Base-by-base conservation (phyloP, 805 yeast species). In the Myxozyma mucilagina region DNA sequence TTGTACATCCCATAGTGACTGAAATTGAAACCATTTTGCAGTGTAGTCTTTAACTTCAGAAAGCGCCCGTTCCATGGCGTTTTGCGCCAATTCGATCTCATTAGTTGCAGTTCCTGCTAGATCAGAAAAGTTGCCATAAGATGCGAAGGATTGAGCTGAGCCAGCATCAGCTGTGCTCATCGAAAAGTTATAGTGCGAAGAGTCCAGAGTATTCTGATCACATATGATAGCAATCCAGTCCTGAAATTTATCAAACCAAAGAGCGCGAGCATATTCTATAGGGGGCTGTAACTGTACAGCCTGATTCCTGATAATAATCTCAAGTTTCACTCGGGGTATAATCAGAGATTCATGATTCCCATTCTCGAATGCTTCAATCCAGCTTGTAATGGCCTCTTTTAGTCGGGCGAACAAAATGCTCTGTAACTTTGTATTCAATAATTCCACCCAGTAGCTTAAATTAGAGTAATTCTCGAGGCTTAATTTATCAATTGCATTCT, bases 1-100 rank as follows among this genome's bases (percentile, higher is more conserved):
- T 13, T 79, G 76, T 9, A 86, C 67, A 61, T 82, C 85, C 89
- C 91, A 86, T 4, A 87, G 70, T 0, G 79, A 71, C 68, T 85
- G 87, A 32, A 86, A 75, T 20, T 72, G 73, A 1, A 69, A 67
- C 96, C 96, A 89, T 16, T 75, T 74, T 1, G 67, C 56, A 16
- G 81, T 71, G 65, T 84, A 85, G 0, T 16, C 53, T 0, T 66
- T 48, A 0, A 82, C 79, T 2, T 69, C 59, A 0, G 49, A 42
- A 18, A 75, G 68, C 3, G 74, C 59, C 0, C 20, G 24, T n/a
- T 81, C 82, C 5, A 84, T 69, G 3, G 64, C 58, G 1, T 52
- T 53, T 14, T 76, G 56, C 9, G 60, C 65, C 13, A n/a, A 16
- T 4, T 31, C 47, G 2, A 64, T 35, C 14, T 54, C 63, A 13